Evolutionary conservation across 1,139 yeast genomes (phyloP).

Genomic region (Saccharomyces pastorianus): DNA sequence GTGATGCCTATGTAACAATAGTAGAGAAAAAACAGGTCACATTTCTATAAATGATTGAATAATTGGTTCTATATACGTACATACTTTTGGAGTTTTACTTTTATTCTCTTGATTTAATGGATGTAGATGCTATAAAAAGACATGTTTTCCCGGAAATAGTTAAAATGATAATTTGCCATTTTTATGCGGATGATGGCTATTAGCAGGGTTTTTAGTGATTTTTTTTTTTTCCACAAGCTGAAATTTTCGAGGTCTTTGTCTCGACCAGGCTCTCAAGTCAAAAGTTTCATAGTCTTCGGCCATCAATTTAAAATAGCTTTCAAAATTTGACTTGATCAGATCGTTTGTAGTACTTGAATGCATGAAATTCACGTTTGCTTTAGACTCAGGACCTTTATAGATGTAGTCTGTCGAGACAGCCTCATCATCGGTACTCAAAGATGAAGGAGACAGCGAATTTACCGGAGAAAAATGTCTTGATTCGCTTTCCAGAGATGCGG

Average conservation of each 20-base stretch:
- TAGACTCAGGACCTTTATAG: neutral
- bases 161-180: neutral
- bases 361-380: neutral
- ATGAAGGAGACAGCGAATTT: conserved; percentile 5
- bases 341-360: conserved; percentile 3
- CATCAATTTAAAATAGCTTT: conserved; percentile 22
- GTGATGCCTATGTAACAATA: neutral
- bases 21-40: neutral
- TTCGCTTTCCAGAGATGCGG: neutral
- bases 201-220: conserved; percentile 3
- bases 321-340: conserved; percentile 21
- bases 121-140: neutral
- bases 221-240: conserved; percentile 3
- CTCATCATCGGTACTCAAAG: neutral
- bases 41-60: neutral
- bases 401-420: neutral
- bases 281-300: conserved; percentile 26
- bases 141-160: neutral
- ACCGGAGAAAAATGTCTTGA: conserved; percentile 3
- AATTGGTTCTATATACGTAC: neutral
- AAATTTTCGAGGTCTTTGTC: conserved; percentile 5
- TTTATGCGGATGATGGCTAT: neutral
- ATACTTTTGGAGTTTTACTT: neutral
- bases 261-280: conserved; percentile 13
- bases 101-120: neutral